Conservation (phyloP, 2,329 filamentous ascomycete genomes). For the Huntiella savannae region DNA sequence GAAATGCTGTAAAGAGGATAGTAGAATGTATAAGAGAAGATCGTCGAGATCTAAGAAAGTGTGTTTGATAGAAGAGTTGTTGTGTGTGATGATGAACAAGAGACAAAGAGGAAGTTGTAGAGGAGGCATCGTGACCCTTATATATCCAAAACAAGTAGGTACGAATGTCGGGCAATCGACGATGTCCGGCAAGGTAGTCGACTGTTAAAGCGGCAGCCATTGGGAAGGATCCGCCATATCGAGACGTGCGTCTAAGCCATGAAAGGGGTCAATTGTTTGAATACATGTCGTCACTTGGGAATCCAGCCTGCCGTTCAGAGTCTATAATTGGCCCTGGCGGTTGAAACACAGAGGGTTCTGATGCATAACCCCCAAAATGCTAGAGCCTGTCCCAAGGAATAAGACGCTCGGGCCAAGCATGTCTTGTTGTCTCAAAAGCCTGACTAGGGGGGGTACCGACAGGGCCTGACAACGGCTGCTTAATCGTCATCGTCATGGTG, state of each 20-base stretch:
- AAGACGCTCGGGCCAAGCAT: too few relatives aligned
- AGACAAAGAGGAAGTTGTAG: background rate
- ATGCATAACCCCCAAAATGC: background rate
- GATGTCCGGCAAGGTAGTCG: constrained; percentile 4
- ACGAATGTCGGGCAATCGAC: constrained; percentile 3
- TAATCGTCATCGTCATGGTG: too few relatives aligned
- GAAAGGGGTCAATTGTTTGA: background rate
- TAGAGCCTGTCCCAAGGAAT: too few relatives aligned
- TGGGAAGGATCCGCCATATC: too few relatives aligned
- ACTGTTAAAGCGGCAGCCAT: background rate
- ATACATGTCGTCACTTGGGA: constrained; percentile 4
- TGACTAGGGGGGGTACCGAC: too few relatives aligned
- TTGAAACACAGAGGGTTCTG: constrained; percentile 1
- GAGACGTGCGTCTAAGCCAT: too few relatives aligned
- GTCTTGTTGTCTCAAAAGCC: too few relatives aligned
- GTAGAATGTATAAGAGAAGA: background rate
- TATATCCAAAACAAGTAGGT: constrained; percentile 6
- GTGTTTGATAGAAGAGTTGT: background rate
- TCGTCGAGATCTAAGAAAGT: background rate
- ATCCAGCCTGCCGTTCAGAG: background rate
- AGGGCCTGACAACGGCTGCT: too few relatives aligned
- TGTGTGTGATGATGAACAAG: constrained; percentile 2
- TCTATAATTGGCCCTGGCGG: constrained; percentile 2
- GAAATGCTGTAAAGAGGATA: background rate
- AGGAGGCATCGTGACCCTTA: constrained; percentile 4